Evolutionary conservation across 75 land plant species (phyloP), one percentile per base, ranked within the genome.

Genomic region (Adiantum capillusveneris): DNA sequence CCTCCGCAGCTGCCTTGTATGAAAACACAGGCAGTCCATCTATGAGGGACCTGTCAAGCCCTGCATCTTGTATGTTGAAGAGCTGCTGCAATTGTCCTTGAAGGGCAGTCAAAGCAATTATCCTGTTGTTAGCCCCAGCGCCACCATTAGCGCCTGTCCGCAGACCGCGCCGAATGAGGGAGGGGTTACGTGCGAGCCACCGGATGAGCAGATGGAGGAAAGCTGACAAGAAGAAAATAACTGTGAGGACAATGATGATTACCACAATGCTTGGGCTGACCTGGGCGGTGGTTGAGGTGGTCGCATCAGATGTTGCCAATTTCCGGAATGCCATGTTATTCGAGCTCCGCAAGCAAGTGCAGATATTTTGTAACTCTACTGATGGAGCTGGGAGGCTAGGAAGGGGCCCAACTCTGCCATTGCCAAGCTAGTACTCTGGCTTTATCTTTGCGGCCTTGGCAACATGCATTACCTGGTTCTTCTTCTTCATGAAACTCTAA

Each of bases 11-110:
- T 28, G 82, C 51, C 14, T 67, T 71, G 67, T 79, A 79, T n/a
- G 45, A 50, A 59, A 79, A 79, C 11, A 79, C 73, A 0, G 91
- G 91, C 0, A 87, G 74, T 0, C 81, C 75, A 39, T 87, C 91
- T 5, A 87, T 83, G 60, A 87, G 75, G 25, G 83, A 78, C 36
- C 83, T 86, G 50, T 87, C 91, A 2, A 87, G 71, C 48, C 91
- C 91, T 6, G 84, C 73, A 44, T 87, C 91, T 44, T 87, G 91
- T 17, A 87, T 59, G 50, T 80, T 83, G 73, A 87, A 87, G 36
- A 87, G 72, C 56, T 87, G 86, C 29, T 76, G 83, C 2, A 80
- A 68, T 37, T 76, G 83, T 7, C 83, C 80, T 31, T 80, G 80
- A 5, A 76, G 43, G 44, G 74, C 78, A 3, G 73, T 79, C 25